Percentiles rank a stretch among this genome's conserved stretches.
phyloP scores from a whole-genome alignment of 2,329 filamentous ascomycete species.

The Rhynchosporium graminicola region DNA sequence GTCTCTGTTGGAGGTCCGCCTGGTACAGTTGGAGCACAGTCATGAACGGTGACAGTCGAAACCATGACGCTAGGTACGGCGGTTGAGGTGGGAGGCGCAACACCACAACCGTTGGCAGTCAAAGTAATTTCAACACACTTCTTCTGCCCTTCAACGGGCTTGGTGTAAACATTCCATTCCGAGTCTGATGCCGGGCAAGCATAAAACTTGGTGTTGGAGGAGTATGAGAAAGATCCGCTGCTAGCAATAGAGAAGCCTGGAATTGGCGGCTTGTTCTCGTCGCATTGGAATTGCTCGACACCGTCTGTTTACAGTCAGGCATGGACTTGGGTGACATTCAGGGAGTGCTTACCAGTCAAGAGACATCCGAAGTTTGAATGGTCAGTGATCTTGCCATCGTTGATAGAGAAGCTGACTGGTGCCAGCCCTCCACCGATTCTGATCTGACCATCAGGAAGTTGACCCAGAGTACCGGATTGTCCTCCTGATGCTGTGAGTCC shows the following conservation, averaged over 20 bases:
- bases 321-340: background rate
- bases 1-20: background rate
- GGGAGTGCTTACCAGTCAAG: conserved; percentile 53
- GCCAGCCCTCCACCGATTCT: conserved; percentile 54
- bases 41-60: conserved; percentile 24
- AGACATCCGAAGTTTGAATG: conserved; percentile 60
- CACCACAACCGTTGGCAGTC: conserved; percentile 44
- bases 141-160: conserved; percentile 44
- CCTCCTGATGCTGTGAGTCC: conserved; percentile 52
- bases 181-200: conserved; percentile 58
- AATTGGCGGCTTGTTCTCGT: conserved; percentile 51
- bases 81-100: conserved; percentile 2
- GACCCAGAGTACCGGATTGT: conserved; percentile 55
- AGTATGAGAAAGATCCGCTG: conserved; percentile 53
- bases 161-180: conserved; percentile 57
- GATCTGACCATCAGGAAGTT: conserved; percentile 63
- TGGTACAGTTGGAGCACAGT: conserved; percentile 15
- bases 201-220: conserved; percentile 54
- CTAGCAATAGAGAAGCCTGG: conserved; percentile 58
- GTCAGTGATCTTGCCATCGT: conserved; percentile 57
- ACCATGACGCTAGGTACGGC: background rate
- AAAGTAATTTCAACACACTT: conserved; percentile 54
- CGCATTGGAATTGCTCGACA: conserved; percentile 44
- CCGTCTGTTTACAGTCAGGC: conserved; percentile 16
- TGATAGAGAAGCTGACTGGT: conserved; percentile 55